phyloP scores from a whole-genome alignment of 768 basidiomycete species.

The Tremella mesenterica region DNA sequence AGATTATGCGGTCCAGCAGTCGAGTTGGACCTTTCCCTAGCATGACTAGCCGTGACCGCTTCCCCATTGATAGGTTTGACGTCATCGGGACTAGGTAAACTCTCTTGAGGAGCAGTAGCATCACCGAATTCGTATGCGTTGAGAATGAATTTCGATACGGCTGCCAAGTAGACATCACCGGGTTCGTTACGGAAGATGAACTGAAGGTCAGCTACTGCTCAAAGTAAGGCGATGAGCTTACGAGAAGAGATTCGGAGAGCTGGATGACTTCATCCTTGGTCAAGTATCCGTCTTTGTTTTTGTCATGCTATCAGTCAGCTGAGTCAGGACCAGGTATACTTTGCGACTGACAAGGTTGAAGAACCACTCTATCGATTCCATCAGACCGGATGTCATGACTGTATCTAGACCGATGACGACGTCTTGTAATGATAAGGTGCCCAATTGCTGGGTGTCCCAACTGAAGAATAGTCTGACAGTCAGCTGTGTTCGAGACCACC shows the following conservation, averaged over 20 bases:
- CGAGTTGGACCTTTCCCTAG: conserved; percentile 48
- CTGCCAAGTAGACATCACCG: conserved; percentile 91
- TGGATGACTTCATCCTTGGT: conserved; percentile 96
- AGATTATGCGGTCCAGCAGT: conserved; percentile 55
- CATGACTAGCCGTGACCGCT: conserved; percentile 36
- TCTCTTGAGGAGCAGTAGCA: conserved; percentile 48
- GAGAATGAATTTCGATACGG: conserved; percentile 93
- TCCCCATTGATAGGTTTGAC: conserved; percentile 31
- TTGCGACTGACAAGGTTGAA: conserved; percentile 56
- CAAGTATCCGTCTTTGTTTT: conserved; percentile 88
- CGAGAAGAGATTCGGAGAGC: conserved; percentile 85
- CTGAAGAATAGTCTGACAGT: conserved; percentile 64
- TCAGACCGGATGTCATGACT: conserved; percentile 90
- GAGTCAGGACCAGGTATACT: background rate
- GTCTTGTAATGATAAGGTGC: conserved; percentile 76
- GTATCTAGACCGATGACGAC: conserved; percentile 78
- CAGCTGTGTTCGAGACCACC: background rate
- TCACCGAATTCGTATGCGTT: conserved; percentile 98
- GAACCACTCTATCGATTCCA: conserved; percentile 99
- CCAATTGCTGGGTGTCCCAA: conserved; percentile 76
- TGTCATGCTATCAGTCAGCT: conserved; percentile 45
- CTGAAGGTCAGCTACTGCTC: conserved; percentile 47
- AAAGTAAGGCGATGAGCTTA: conserved; percentile 44
- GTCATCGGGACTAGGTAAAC: conserved; percentile 14
- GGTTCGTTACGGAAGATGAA: conserved; percentile 97